Evolutionary conservation across 2,329 filamentous ascomycete species (phyloP).

Genomic region (Lecanoromycetidae sp.): DNA sequence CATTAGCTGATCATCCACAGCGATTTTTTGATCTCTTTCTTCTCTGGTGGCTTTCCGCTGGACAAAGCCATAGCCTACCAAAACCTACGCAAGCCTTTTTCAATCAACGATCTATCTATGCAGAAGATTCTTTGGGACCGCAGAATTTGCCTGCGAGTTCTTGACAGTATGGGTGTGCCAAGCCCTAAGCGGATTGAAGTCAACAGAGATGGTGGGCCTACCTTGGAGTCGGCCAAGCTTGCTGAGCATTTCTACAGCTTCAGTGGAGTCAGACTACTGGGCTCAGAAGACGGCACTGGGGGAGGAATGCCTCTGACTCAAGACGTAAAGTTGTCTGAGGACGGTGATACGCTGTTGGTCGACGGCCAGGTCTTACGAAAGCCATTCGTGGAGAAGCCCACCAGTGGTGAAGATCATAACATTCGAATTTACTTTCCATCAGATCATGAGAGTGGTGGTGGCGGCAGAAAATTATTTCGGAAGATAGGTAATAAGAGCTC

Average conservation of each 20-base stretch:
- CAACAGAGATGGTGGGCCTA: conserved; percentile 81
- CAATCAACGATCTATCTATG: conserved; percentile 95
- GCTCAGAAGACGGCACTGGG: conserved; percentile 54
- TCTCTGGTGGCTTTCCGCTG: conserved; percentile 91
- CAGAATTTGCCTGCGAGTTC: conserved; percentile 71
- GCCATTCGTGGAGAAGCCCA: conserved; percentile 95
- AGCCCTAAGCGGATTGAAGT: conserved; percentile 84
- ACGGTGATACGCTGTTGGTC: conserved; percentile 76
- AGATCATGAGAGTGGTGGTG: conserved; percentile 60
- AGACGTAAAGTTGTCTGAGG: conserved; percentile 74
- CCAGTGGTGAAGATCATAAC: conserved; percentile 97
- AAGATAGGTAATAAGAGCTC: conserved; percentile 99
- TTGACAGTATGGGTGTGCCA: conserved; percentile 80
- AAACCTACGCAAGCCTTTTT: conserved; percentile 85
- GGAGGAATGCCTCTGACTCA: conserved; percentile 45
- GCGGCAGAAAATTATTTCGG: conserved; percentile 81
- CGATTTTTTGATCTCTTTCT: conserved; percentile 96
- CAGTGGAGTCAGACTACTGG: conserved; percentile 64
- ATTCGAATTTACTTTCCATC: conserved; percentile 95
- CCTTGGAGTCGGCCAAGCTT: conserved; percentile 63
- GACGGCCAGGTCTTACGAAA: conserved; percentile 74
- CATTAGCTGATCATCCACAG: conserved; percentile 25
- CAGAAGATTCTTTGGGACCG: conserved; percentile 96
- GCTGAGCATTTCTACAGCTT: conserved; percentile 67
- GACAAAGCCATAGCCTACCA: conserved; percentile 96